A percentile compares a stretch with the other conserved stretches of the same genome.
Conservation (phyloP, 23 red algal genomes). For the Gracilariopsis chorda region DNA sequence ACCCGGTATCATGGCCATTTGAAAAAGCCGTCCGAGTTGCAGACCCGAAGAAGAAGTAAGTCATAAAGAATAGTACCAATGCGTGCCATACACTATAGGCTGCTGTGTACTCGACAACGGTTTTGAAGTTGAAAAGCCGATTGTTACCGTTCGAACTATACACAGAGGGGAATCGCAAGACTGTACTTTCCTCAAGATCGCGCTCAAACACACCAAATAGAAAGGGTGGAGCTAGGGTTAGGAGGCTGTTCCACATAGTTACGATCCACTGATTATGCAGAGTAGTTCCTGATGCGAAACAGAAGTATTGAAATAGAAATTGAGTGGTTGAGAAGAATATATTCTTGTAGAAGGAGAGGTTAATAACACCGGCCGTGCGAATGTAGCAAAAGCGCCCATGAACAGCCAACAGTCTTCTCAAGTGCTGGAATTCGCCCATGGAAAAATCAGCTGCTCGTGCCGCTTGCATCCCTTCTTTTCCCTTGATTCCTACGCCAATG, state of each 20-base stretch:
- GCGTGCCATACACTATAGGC: slow-evolving; percentile 81
- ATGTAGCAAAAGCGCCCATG: slow-evolving; percentile 89
- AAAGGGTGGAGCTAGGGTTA: slow-evolving; percentile 76
- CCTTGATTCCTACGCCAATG: slow-evolving; percentile 86
- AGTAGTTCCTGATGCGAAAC: slow-evolving; percentile 74
- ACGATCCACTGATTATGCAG: slow-evolving; percentile 82
- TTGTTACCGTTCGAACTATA: slow-evolving; percentile 67
- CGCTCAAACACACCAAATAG: slow-evolving; percentile 87
- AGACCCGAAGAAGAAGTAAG: slow-evolving; percentile 30
- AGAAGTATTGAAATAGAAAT: slow-evolving; percentile 86
- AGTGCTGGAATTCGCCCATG: slow-evolving; percentile 76
- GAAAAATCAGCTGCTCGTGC: slow-evolving; percentile 82
- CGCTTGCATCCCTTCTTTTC: slow-evolving; percentile 90
- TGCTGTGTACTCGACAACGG: slow-evolving; percentile 59
- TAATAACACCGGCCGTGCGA: slow-evolving; percentile 79
- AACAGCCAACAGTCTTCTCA: slow-evolving; percentile 73
- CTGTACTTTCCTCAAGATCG: slow-evolving; percentile 68
- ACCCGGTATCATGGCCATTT: slow-evolving; percentile 47
- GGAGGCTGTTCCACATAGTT: slow-evolving; percentile 70
- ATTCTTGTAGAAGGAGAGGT: slow-evolving; percentile 89
- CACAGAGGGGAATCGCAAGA: slow-evolving; percentile 61
- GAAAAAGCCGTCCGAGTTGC: slow-evolving; percentile 30
- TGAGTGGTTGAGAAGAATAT: slow-evolving; percentile 69
- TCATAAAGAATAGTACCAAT: slow-evolving; percentile 58
- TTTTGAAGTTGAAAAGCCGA: slow-evolving; percentile 39